phyloP scores from a whole-genome alignment of 2,329 filamentous ascomycete genomes.

The Macroventuria anomochaeta region DNA sequence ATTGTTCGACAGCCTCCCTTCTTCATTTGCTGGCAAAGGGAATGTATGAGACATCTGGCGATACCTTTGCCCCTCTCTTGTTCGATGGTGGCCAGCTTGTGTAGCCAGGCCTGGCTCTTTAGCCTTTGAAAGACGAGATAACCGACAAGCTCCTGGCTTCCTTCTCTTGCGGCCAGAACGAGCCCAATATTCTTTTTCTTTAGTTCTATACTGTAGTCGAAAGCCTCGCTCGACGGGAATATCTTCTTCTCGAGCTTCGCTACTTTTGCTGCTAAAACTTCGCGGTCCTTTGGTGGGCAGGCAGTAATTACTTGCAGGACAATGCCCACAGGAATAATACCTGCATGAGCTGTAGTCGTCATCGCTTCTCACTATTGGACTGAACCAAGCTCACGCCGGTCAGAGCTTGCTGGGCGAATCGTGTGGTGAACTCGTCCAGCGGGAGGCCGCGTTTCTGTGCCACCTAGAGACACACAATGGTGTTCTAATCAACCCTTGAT shows the following conservation, averaged over 20 bases:
- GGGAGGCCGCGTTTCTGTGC: background rate
- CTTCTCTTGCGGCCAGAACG: constrained; percentile 40
- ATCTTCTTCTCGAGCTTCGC: constrained; percentile 56
- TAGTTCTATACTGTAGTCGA: constrained; percentile 56
- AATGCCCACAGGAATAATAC: constrained; percentile 13
- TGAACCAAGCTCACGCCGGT: background rate
- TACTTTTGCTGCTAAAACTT: constrained; percentile 26
- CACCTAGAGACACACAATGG: background rate
- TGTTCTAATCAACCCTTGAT: background rate
- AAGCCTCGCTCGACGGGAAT: constrained; percentile 60
- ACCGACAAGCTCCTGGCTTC: constrained; percentile 45
- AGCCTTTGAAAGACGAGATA: constrained; percentile 48
- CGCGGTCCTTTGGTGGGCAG: constrained; percentile 30
- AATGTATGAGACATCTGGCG: constrained; percentile 53
- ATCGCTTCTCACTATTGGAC: constrained; percentile 6
- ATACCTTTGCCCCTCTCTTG: constrained; percentile 56
- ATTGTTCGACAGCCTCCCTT: constrained; percentile 57
- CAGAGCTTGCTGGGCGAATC: background rate
- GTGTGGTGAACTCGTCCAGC: background rate
- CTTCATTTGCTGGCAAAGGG: constrained; percentile 52
- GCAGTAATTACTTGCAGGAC: constrained; percentile 23
- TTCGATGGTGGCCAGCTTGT: constrained; percentile 60
- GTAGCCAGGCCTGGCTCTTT: constrained; percentile 52
- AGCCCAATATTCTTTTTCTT: constrained; percentile 59
- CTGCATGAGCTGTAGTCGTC: background rate